phyloP scores from a whole-genome alignment of 202 grass and related monocot species.

The Alloteropsis angusta region DNA sequence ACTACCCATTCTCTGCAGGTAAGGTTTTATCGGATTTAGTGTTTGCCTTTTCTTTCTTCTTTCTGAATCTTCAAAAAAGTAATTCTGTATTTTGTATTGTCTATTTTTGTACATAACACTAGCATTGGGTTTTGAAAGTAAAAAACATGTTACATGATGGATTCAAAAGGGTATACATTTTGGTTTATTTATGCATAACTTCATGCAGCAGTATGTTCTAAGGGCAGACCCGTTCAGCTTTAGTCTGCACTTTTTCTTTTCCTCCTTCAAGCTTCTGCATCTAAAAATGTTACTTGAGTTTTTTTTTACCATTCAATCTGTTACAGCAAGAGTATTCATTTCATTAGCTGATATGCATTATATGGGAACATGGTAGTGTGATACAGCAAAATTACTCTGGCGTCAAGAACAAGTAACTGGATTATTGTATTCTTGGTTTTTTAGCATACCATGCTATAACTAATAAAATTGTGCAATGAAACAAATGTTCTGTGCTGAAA shows the following conservation, averaged over 20 bases:
- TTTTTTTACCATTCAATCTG: neutral
- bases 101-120: neutral
- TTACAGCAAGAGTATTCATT: conserved; percentile 2
- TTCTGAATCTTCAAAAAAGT: neutral
- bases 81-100: neutral
- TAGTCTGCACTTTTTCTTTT: neutral
- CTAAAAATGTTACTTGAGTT: neutral
- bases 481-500: neutral
- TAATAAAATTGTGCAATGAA: neutral
- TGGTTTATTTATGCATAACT: neutral
- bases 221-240: neutral
- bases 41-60: neutral
- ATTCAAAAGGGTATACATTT: neutral
- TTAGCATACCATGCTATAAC: neutral
- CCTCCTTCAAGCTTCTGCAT: neutral
- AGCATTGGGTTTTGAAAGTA: neutral
- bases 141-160: neutral
- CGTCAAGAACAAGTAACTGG: neutral
- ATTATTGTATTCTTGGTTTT: neutral
- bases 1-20: conserved; percentile 50
- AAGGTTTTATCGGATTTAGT: conserved; percentile 35
- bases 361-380: neutral
- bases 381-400: neutral
- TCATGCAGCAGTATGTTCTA: neutral
- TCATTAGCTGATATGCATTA: neutral